A percentile compares a stretch with the other conserved stretches of the same genome.
These are phyloP conservation scores for Rhizoctonia solani DNA, from an alignment of 1,284 basidiomycete genomes.

Conservation along the genomic window DNA sequence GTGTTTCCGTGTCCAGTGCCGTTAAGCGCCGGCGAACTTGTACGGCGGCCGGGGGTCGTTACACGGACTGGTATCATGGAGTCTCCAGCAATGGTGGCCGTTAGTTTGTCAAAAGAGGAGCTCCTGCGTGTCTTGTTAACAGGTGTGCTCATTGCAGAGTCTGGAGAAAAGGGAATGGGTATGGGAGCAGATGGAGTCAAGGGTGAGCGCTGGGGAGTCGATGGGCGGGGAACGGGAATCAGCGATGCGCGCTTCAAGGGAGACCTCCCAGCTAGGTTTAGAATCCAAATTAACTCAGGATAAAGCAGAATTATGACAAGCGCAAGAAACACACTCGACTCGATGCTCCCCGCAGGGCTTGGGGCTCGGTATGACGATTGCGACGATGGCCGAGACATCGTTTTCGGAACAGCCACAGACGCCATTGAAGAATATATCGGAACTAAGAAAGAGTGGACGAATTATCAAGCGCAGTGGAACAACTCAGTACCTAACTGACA, in stretches of 20 bases:
- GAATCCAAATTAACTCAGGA: not conserved
- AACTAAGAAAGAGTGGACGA: slow-evolving; percentile 4
- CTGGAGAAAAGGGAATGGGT: slow-evolving; percentile 43
- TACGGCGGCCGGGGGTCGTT: slow-evolving; percentile 38
- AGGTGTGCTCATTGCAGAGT: slow-evolving; percentile 43
- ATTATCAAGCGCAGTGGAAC: not conserved
- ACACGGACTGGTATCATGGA: slow-evolving; percentile 69
- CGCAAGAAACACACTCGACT: not conserved
- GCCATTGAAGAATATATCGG: slow-evolving; percentile 7
- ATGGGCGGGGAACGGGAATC: not conserved
- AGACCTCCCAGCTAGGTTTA: not conserved
- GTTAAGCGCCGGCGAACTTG: slow-evolving; percentile 4
- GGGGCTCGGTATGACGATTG: slow-evolving; percentile 32
- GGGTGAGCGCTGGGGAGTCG: slow-evolving; percentile 39
- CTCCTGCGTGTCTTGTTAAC: slow-evolving; percentile 57
- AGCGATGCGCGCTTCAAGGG: not conserved
- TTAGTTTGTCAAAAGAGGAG: slow-evolving; percentile 71
- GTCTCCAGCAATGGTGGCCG: slow-evolving; percentile 53
- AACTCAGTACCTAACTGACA: not conserved
- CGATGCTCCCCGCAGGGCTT: slow-evolving; percentile 12
- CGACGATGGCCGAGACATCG: slow-evolving; percentile 16
- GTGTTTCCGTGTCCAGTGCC: slow-evolving; percentile 29
- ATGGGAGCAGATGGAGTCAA: slow-evolving; percentile 40
- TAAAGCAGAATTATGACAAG: not conserved
- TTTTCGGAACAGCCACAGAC: slow-evolving; percentile 1